These are phyloP conservation scores for Hypoxylon sp. DNA, from an alignment of 2,329 filamentous ascomycete genomes.

Conservation along the genomic window DNA sequence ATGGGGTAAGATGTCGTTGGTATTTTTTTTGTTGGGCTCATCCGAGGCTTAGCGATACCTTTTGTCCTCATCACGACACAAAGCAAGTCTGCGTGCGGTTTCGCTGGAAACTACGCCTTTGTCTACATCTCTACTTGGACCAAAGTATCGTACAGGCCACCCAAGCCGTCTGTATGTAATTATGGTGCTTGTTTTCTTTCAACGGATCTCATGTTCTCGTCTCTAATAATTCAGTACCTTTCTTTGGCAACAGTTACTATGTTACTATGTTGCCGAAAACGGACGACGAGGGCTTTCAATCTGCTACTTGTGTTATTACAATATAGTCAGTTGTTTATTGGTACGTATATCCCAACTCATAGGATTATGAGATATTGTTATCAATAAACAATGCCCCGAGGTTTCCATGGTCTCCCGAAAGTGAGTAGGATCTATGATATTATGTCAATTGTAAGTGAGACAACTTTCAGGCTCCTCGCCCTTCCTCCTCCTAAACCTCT, in stretches of 20 bases:
- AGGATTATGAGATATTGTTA: background rate
- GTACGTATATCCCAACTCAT: background rate
- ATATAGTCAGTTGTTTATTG: background rate
- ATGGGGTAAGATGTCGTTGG: background rate
- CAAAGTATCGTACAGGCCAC: slow-evolving; percentile 5
- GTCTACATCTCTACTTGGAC: slow-evolving; percentile 13
- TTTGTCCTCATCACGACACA: slow-evolving; percentile 36
- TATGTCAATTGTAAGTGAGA: background rate
- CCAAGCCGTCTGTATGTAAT: background rate
- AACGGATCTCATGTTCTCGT: background rate
- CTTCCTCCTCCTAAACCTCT: background rate
- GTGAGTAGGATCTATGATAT: background rate
- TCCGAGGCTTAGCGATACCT: slow-evolving; percentile 22
- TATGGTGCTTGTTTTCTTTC: slow-evolving; percentile 10
- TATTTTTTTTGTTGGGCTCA: background rate
- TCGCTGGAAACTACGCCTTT: slow-evolving; percentile 18
- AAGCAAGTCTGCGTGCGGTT: slow-evolving; percentile 29
- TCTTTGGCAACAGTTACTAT: background rate
- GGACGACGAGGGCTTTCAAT: background rate
- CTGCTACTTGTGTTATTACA: background rate
- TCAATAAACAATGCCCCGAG: background rate
- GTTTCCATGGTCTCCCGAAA: background rate
- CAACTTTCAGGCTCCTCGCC: background rate
- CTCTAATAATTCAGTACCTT: slow-evolving; percentile 20
- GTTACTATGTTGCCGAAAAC: slow-evolving; percentile 16